Conservation (phyloP, 805 yeast genomes). For the Zygotorulaspora sp. region DNA sequence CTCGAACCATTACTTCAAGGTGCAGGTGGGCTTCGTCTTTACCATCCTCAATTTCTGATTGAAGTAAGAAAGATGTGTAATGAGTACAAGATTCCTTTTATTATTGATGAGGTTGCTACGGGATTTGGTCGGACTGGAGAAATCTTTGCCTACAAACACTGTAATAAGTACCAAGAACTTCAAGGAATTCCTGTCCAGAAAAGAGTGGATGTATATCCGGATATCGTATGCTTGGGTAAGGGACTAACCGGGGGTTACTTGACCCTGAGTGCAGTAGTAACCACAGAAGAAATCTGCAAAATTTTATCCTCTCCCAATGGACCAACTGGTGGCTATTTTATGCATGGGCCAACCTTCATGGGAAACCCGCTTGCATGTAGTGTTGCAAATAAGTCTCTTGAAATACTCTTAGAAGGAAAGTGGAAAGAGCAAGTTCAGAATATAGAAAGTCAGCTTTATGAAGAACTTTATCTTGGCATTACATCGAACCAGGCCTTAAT, state of each 20-base stretch:
- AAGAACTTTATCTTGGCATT: slow-evolving; percentile 14
- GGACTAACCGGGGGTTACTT: slow-evolving; percentile 30
- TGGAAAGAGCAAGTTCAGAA: slow-evolving; percentile 22
- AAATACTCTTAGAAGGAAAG: slow-evolving; percentile 21
- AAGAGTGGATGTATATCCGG: slow-evolving; percentile 24
- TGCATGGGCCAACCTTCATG: slow-evolving; percentile 34
- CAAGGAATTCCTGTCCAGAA: slow-evolving; percentile 9
- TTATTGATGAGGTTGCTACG: slow-evolving; percentile 39
- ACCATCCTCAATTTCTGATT: slow-evolving; percentile 34
- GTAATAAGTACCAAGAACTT: slow-evolving; percentile 17
- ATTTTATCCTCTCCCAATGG: slow-evolving; percentile 18
- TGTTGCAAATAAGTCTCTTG: slow-evolving; percentile 24
- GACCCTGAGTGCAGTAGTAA: slow-evolving; percentile 26
- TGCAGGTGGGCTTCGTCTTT: slow-evolving; percentile 38
- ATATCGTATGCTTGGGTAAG: slow-evolving; percentile 29
- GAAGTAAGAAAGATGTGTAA: slow-evolving; percentile 35
- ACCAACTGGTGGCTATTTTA: slow-evolving; percentile 25
- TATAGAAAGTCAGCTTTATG: slow-evolving; percentile 21
- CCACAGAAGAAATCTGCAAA: slow-evolving; percentile 17
- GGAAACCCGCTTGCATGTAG: slow-evolving; percentile 31
- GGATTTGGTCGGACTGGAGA: slow-evolving; percentile 39
- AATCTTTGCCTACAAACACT: slow-evolving; percentile 36
- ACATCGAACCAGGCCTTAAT: slow-evolving; percentile 7
- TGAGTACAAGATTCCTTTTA: slow-evolving; percentile 33
- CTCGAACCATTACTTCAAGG: slow-evolving; percentile 40